Conservation (phyloP, 2,329 filamentous ascomycete genomes). For the Penicillium italicum region DNA sequence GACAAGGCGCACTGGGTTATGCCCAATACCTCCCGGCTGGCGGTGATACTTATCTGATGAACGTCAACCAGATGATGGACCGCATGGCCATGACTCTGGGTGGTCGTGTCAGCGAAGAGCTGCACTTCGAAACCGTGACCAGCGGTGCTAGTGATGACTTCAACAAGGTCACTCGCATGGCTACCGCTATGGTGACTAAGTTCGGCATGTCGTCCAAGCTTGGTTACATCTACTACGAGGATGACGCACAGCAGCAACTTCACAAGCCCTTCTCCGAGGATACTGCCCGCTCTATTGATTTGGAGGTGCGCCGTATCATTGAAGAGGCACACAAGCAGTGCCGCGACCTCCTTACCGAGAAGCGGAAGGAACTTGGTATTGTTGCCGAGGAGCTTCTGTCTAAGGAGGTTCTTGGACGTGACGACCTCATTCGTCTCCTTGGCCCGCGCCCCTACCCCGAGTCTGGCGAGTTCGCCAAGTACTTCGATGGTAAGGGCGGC, state of each 20-base stretch:
- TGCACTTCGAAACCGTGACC: conserved; percentile 95
- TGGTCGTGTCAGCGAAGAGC: conserved; percentile 88
- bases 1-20: conserved; percentile 88
- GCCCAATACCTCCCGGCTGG: conserved; percentile 91
- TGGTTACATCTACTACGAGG: conserved; percentile 85
- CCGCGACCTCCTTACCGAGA: conserved; percentile 73
- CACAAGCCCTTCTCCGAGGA: conserved; percentile 95
- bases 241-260: conserved; percentile 68
- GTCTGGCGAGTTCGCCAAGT: conserved; percentile 86
- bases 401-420: conserved; percentile 86
- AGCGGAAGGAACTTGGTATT: conserved; percentile 82
- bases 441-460: conserved; percentile 83
- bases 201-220: conserved; percentile 98
- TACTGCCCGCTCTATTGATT: conserved; percentile 87
- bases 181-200: conserved; percentile 97
- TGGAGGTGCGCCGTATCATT: conserved; percentile 85
- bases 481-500: conserved; percentile 63
- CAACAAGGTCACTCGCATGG: conserved; percentile 96
- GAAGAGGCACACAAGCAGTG: conserved; percentile 92
- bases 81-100: conserved; percentile 99
- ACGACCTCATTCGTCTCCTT: conserved; percentile 86
- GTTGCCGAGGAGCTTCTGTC: conserved; percentile 87
- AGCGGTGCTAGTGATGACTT: conserved; percentile 95
- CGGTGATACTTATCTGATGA: conserved; percentile 89
- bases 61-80: conserved; percentile 92